Evolutionary conservation across 345 rosid genomes (phyloP).

Genomic region (Syzygium aqueum): DNA sequence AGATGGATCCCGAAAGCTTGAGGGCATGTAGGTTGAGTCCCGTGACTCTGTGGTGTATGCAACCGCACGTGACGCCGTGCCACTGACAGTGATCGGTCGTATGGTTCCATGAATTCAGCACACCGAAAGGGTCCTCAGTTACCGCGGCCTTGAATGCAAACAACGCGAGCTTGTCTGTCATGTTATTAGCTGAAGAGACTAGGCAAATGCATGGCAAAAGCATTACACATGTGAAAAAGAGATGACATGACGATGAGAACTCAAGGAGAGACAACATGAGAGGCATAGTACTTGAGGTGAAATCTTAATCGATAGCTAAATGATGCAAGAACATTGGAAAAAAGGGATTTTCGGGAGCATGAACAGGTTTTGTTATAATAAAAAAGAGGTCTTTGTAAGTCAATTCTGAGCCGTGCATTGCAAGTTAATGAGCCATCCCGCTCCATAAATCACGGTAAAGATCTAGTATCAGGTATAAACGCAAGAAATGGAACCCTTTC

Average conservation of each 20-base stretch:
- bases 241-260: not conserved
- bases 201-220: not conserved
- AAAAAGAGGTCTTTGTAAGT: not conserved
- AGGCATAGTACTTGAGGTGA: not conserved
- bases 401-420: not conserved
- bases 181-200: slow-evolving; percentile 12
- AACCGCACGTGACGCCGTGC: not conserved
- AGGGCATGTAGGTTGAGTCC: not conserved
- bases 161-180: not conserved
- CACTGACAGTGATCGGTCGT: not conserved
- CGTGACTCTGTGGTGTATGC: not conserved
- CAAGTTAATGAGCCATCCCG: not conserved
- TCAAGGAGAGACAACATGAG: not conserved
- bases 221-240: not conserved
- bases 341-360: not conserved
- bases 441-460: not conserved
- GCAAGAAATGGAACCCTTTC: not conserved
- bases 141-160: not conserved
- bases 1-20: not conserved
- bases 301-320: not conserved
- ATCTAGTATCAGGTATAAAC: not conserved
- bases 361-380: too few species aligned
- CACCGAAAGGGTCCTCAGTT: not conserved
- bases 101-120: not conserved
- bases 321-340: not conserved